Evolutionary conservation across 352 stramenopile species (phyloP).

Genomic region (Peronosclerospora sorghi): DNA sequence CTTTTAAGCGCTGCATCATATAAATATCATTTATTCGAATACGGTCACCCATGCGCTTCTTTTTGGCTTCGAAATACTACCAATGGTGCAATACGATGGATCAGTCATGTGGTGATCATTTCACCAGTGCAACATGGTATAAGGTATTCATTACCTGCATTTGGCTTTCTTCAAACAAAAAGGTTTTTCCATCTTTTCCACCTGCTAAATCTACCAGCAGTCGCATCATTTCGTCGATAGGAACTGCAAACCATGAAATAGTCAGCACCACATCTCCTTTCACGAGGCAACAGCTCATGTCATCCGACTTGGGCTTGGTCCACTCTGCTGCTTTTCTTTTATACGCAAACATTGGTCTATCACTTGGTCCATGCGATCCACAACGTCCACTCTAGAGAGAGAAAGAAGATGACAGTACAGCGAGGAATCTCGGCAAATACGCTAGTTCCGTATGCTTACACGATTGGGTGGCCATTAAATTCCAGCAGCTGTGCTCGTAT

Average conservation of each 20-base stretch:
- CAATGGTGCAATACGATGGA: background rate
- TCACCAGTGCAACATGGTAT: background rate
- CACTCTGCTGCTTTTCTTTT: slow-evolving; percentile 6
- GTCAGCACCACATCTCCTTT: background rate
- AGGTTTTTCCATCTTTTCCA: slow-evolving; percentile 40
- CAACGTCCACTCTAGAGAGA: slow-evolving; percentile 18
- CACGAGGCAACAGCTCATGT: background rate
- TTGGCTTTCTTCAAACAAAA: slow-evolving; percentile 44
- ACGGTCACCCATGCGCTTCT: slow-evolving; percentile 36
- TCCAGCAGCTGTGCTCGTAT: slow-evolving; percentile 15
- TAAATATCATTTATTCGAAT: slow-evolving; percentile 43
- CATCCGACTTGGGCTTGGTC: slow-evolving; percentile 1
- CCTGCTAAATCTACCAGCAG: slow-evolving; percentile 49
- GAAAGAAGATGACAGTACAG: background rate
- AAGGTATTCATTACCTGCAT: slow-evolving; percentile 16
- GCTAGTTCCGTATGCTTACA: slow-evolving; percentile 7
- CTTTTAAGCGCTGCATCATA: slow-evolving; percentile 24
- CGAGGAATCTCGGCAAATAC: background rate
- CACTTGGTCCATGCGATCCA: slow-evolving; percentile 25
- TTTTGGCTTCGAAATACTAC: slow-evolving; percentile 2
- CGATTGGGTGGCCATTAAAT: slow-evolving; percentile 5
- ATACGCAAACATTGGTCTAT: slow-evolving; percentile 24
- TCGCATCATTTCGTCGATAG: slow-evolving; percentile 27
- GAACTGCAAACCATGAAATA: slow-evolving; percentile 1
- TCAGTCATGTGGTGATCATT: background rate